Conservation (phyloP, 352 stramenopile genomes). For the Pythium myriotylum region DNA sequence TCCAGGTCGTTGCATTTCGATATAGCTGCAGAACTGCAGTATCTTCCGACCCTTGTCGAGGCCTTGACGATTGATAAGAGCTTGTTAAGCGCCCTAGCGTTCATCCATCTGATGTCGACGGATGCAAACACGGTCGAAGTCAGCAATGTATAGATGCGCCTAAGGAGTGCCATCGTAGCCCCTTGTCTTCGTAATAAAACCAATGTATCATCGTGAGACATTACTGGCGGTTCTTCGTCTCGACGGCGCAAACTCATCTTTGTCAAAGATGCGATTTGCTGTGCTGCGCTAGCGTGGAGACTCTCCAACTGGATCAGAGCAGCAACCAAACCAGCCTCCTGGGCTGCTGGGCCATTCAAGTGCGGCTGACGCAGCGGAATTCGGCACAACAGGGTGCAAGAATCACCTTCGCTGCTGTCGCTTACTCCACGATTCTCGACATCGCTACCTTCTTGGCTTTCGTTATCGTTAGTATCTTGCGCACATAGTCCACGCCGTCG, state of each 20-base stretch:
- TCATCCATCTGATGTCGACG: slow-evolving; percentile 23
- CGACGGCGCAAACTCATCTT: background rate
- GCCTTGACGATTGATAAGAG: slow-evolving; percentile 19
- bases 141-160: slow-evolving; percentile 21
- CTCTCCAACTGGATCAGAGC: slow-evolving; percentile 8
- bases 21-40: background rate
- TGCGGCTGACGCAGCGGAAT: slow-evolving; percentile 3
- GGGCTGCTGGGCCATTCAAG: slow-evolving; percentile 10
- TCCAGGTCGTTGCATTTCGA: background rate
- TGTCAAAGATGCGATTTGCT: background rate
- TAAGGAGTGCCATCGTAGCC: background rate
- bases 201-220: background rate
- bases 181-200: too few relatives aligned
- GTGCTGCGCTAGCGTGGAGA: background rate
- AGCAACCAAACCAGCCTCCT: slow-evolving; percentile 12
- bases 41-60: slow-evolving; percentile 11
- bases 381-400: too few relatives aligned
- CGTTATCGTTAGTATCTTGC: slow-evolving; percentile 28
- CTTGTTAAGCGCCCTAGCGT: slow-evolving; percentile 14
- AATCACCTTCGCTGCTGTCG: background rate
- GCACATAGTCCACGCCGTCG: slow-evolving; percentile 33
- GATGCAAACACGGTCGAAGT: slow-evolving; percentile 20
- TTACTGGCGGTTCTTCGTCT: background rate
- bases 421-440: background rate
- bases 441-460: background rate